These are phyloP conservation scores for Cyamopsis tetragonoloba DNA, from an alignment of 306 rosid species.

Conservation along the genomic window DNA sequence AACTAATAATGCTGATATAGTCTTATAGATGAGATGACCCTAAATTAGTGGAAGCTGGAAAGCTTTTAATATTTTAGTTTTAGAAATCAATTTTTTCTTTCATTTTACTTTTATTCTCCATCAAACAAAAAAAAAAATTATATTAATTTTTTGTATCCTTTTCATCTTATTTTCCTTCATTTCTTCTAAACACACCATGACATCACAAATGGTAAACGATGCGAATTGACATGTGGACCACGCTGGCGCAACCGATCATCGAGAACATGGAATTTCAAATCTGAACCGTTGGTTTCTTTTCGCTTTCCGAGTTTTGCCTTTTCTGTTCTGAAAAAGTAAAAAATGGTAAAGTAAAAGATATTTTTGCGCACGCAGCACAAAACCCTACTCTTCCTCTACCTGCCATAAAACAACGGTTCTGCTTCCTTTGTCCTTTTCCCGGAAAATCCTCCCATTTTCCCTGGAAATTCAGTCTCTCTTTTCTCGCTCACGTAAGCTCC, in stretches of 20 bases:
- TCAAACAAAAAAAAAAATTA: too few species aligned
- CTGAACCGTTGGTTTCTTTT: slow-evolving; percentile 14
- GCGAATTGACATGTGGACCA: background rate
- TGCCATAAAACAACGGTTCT: slow-evolving; percentile 8
- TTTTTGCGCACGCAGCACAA: slow-evolving; percentile 5
- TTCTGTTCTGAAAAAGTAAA: slow-evolving; percentile 10
- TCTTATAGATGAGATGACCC: too few species aligned
- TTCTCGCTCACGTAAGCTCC: background rate
- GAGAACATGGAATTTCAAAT: slow-evolving; percentile 10
- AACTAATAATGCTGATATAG: too few species aligned
- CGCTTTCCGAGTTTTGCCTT: background rate
- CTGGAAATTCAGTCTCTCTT: background rate
- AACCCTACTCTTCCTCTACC: slow-evolving; percentile 26
- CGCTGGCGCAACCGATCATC: background rate
- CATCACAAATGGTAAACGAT: background rate
- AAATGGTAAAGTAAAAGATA: background rate
- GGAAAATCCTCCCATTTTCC: slow-evolving; percentile 22
- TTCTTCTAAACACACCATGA: too few species aligned
- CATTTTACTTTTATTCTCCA: too few species aligned
- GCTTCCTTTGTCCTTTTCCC: slow-evolving; percentile 27
- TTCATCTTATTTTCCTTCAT: too few species aligned
- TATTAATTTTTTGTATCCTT: too few species aligned
- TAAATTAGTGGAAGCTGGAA: too few species aligned
- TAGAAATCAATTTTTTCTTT: too few species aligned
- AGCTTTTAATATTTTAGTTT: too few species aligned